Evolutionary conservation across 2,329 filamentous ascomycete genomes (phyloP).

Genomic region (Calonectria crousiana): DNA sequence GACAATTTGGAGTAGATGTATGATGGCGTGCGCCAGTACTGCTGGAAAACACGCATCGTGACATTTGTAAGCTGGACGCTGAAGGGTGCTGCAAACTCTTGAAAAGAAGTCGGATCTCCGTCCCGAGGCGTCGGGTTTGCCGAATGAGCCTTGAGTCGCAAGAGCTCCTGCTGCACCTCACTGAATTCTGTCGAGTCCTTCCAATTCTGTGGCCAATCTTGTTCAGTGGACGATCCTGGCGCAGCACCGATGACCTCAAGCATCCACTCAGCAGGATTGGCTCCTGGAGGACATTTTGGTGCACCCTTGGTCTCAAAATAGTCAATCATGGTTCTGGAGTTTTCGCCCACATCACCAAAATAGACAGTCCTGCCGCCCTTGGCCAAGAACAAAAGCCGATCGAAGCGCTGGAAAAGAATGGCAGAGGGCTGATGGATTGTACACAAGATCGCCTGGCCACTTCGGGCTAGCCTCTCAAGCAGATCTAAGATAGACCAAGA

Average conservation of each 20-base stretch:
- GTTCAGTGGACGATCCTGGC: slow-evolving; percentile 59
- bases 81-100: slow-evolving; percentile 49
- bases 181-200: slow-evolving; percentile 47
- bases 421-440: slow-evolving; percentile 66
- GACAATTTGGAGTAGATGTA: slow-evolving; percentile 71
- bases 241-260: slow-evolving; percentile 60
- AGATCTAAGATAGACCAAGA: slow-evolving; percentile 71
- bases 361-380: slow-evolving; percentile 74
- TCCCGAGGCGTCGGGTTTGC: not conserved
- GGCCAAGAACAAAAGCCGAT: slow-evolving; percentile 70
- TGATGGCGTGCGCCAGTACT: slow-evolving; percentile 59
- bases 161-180: slow-evolving; percentile 50
- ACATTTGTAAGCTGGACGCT: slow-evolving; percentile 49
- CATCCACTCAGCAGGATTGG: slow-evolving; percentile 79
- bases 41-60: slow-evolving; percentile 50
- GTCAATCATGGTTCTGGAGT: slow-evolving; percentile 63
- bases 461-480: slow-evolving; percentile 67
- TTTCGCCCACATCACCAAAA: slow-evolving; percentile 72
- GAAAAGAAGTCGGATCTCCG: slow-evolving; percentile 36
- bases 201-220: slow-evolving; percentile 55
- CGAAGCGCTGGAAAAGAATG: slow-evolving; percentile 64
- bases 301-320: slow-evolving; percentile 75
- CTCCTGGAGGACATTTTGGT: slow-evolving; percentile 61
- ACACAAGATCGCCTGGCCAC: slow-evolving; percentile 61
- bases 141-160: slow-evolving; percentile 21